Percentiles rank a stretch among this genome's conserved stretches.
These are phyloP conservation scores for Phytophthora cactorum DNA, from an alignment of 352 stramenopile species.

Conservation along the genomic window DNA sequence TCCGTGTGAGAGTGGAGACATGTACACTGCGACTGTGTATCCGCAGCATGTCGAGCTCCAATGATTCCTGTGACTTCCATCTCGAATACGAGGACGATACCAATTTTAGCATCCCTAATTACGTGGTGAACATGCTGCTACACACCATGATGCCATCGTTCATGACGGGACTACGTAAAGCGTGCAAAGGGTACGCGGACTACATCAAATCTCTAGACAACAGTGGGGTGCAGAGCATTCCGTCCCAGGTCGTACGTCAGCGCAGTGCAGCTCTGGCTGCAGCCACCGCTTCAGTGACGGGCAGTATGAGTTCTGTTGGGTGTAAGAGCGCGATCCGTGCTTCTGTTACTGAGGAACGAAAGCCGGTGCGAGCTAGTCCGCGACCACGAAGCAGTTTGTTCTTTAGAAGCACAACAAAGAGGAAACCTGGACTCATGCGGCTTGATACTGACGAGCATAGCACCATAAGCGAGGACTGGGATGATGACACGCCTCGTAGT, in stretches of 20 bases:
- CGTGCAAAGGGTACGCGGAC: conserved; percentile 61
- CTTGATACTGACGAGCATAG: conserved; percentile 25
- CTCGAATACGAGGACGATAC: conserved; percentile 84
- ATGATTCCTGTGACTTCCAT: conserved; percentile 71
- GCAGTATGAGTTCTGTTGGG: conserved; percentile 14
- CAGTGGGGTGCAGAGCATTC: conserved; percentile 46
- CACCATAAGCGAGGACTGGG: conserved; percentile 31
- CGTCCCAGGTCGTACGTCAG: conserved; percentile 57
- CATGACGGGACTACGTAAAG: conserved; percentile 63
- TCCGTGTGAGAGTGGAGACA: conserved; percentile 68
- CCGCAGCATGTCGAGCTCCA: conserved; percentile 50
- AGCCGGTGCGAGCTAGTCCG: conserved; percentile 21
- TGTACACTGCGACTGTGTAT: conserved; percentile 68
- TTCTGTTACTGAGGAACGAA: conserved; percentile 29
- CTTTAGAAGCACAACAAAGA: conserved; percentile 21
- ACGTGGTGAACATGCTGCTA: conserved; percentile 65
- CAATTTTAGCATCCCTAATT: conserved; percentile 80
- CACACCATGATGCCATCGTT: conserved; percentile 62
- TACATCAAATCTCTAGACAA: conserved; percentile 56
- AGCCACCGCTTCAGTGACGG: conserved; percentile 9
- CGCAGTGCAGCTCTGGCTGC: conserved; percentile 22
- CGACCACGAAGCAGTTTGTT: conserved; percentile 29
- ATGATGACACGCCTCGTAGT: conserved; percentile 27
- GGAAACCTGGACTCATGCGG: conserved; percentile 24
- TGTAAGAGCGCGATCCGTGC: conserved; percentile 18